Conservation (phyloP, 140 eudicot species). For the Ambrosia hybrid region DNA sequence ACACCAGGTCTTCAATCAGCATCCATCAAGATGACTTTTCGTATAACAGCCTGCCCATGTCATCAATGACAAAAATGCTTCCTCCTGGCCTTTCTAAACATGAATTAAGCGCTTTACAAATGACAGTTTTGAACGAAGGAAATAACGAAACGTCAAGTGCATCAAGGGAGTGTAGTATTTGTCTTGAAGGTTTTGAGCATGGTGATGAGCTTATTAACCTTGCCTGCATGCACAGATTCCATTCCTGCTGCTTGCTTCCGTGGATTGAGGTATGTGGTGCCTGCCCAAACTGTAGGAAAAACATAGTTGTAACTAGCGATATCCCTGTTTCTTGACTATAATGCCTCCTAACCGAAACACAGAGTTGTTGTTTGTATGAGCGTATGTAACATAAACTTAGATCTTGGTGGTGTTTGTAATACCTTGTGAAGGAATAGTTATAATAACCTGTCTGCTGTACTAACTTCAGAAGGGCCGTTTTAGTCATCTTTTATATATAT, state of each 20-base stretch:
- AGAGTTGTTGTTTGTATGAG: slow-evolving; percentile 14
- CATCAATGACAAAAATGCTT: slow-evolving; percentile 31
- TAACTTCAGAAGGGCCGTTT: background rate
- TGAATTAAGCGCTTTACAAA: slow-evolving; percentile 36
- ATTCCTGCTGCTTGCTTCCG: slow-evolving; percentile 70
- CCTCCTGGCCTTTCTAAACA: slow-evolving; percentile 60
- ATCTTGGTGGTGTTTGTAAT: slow-evolving; percentile 8
- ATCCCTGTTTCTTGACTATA: slow-evolving; percentile 18
- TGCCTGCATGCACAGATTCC: slow-evolving; percentile 70
- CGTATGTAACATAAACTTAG: slow-evolving; percentile 6
- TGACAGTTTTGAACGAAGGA: slow-evolving; percentile 38
- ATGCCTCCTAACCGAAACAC: background rate
- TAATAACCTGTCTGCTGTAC: background rate
- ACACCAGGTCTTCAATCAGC: slow-evolving; percentile 28
- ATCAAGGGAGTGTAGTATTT: slow-evolving; percentile 75
- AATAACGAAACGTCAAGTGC: slow-evolving; percentile 25
- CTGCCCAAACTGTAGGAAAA: slow-evolving; percentile 88
- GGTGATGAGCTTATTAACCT: slow-evolving; percentile 59
- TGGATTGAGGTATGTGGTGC: slow-evolving; percentile 80
- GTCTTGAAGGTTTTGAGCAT: slow-evolving; percentile 70
- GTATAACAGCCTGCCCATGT: slow-evolving; percentile 17
- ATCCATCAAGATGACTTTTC: slow-evolving; percentile 35
- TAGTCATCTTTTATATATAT: background rate
- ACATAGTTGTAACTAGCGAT: slow-evolving; percentile 31
- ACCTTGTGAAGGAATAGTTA: slow-evolving; percentile 1